Conservation (phyloP, 148 eudicot species). For the Linanthus parryae region DNA sequence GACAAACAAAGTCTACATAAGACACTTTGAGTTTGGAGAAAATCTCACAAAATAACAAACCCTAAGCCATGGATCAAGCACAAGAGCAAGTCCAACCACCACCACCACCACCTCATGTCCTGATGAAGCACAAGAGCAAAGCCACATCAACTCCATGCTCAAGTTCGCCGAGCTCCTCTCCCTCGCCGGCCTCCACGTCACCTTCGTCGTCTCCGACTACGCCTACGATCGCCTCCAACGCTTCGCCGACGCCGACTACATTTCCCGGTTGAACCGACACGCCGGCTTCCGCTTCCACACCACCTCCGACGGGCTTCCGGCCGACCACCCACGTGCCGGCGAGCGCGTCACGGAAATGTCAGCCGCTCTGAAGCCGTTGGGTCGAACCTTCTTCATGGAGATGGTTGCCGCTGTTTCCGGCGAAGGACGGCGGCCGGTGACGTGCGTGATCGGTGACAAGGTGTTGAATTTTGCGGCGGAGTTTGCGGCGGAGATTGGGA, state of each 20-base stretch:
- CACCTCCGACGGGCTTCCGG: conserved; percentile 4
- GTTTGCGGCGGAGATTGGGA: conserved; percentile 6
- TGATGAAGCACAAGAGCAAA: conserved; percentile 8
- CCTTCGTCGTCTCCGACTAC: conserved; percentile 4
- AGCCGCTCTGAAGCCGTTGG: background rate
- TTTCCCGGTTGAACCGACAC: background rate
- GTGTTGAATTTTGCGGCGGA: conserved; percentile 17
- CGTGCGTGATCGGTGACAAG: conserved; percentile 26
- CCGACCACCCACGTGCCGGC: conserved; percentile 2
- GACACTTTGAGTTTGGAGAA: too few relatives aligned
- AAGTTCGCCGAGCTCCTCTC: conserved; percentile 12
- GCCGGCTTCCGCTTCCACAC: background rate
- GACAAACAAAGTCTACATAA: too few relatives aligned
- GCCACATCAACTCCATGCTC: conserved; percentile 12
- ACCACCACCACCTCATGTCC: background rate
- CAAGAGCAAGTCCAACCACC: too few relatives aligned
- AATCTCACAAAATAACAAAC: too few relatives aligned
- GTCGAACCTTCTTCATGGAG: background rate
- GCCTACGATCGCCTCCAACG: background rate
- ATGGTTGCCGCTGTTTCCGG: too few relatives aligned
- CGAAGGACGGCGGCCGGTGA: background rate
- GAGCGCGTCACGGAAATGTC: background rate
- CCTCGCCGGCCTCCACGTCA: conserved; percentile 7
- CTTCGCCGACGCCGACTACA: background rate
- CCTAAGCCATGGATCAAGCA: too few relatives aligned